Evolutionary conservation across 768 basidiomycete species (phyloP).

Genomic region (Termitomyces sp.): DNA sequence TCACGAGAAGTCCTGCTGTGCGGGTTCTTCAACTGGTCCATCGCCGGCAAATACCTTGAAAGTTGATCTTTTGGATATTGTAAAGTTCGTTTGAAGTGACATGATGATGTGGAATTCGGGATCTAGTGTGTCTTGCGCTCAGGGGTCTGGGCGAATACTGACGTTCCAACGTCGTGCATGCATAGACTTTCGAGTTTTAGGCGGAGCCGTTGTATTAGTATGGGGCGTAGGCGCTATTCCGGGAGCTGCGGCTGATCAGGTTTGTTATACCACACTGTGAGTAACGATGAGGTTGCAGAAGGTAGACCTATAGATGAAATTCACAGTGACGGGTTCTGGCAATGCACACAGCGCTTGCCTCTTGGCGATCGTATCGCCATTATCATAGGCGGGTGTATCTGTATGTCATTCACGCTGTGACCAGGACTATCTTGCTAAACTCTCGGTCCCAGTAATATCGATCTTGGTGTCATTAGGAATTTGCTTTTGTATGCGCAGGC

Average conservation of each 20-base stretch:
- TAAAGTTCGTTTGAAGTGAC: constrained; percentile 7
- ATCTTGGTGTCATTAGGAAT: constrained; percentile 12
- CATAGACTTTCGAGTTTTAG: constrained; percentile 16
- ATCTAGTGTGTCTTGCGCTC: constrained; percentile 1
- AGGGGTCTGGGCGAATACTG: background rate
- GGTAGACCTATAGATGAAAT: background rate
- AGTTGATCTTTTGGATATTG: constrained; percentile 14
- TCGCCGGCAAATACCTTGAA: constrained; percentile 11
- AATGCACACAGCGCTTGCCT: constrained; percentile 17
- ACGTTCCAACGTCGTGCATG: background rate
- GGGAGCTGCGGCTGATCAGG: constrained; percentile 19
- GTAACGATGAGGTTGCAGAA: background rate
- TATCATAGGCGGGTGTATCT: constrained; percentile 10
- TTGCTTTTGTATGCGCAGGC: constrained; percentile 12
- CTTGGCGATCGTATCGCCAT: constrained; percentile 19
- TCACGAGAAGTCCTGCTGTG: constrained; percentile 22
- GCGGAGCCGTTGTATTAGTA: constrained; percentile 10
- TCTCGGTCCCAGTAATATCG: constrained; percentile 8
- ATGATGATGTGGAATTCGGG: constrained; percentile 13
- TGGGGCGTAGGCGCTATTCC: constrained; percentile 17
- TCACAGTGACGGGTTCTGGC: constrained; percentile 16
- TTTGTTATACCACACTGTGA: constrained; percentile 19
- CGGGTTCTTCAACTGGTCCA: constrained; percentile 18
- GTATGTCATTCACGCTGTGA: constrained; percentile 9
- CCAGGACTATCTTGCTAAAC: background rate